A percentile compares a stretch with the other conserved stretches of the same genome.
phyloP scores from a whole-genome alignment of 805 yeast species.

The Maudiozyma bulderi region DNA sequence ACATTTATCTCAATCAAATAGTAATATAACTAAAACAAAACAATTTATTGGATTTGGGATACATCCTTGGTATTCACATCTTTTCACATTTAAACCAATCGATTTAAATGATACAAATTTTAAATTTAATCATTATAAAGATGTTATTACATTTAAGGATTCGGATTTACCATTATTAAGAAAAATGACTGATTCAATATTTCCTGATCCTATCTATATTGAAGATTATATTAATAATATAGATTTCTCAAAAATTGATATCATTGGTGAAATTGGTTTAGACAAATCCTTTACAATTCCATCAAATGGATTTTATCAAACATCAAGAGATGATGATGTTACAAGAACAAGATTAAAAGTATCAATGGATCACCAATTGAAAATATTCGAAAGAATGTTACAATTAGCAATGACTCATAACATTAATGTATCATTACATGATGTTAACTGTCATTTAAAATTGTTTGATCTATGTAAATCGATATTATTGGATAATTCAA shows the following conservation, averaged over 20 bases:
- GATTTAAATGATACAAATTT: conserved; percentile 3
- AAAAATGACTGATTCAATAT: conserved; percentile 3
- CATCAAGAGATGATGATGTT: conserved; percentile 14
- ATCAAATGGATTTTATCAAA: conserved; percentile 39
- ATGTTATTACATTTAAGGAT: conserved; percentile 36
- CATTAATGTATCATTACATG: conserved; percentile 66
- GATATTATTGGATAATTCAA: conserved; percentile 14
- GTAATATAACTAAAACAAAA: too few relatives aligned
- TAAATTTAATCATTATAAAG: conserved; percentile 47
- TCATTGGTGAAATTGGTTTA: conserved; percentile 87
- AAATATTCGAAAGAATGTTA: conserved; percentile 42
- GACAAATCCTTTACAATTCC: conserved; percentile 73
- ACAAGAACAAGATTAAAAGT: conserved; percentile 43
- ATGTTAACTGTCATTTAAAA: conserved; percentile 69
- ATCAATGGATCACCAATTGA: conserved; percentile 53
- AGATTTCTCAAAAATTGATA: conserved; percentile 9
- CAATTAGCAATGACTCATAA: conserved; percentile 40
- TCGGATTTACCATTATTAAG: not conserved
- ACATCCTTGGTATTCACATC: conserved; percentile 88
- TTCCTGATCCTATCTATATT: conserved; percentile 57
- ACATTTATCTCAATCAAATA: not conserved
- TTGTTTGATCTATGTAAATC: conserved; percentile 34
- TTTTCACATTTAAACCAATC: conserved; percentile 31
- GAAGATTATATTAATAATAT: conserved; percentile 18
- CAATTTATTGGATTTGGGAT: conserved; percentile 45